Conservation (phyloP, 75 land plant genomes). For the Azolla pinnata region DNA sequence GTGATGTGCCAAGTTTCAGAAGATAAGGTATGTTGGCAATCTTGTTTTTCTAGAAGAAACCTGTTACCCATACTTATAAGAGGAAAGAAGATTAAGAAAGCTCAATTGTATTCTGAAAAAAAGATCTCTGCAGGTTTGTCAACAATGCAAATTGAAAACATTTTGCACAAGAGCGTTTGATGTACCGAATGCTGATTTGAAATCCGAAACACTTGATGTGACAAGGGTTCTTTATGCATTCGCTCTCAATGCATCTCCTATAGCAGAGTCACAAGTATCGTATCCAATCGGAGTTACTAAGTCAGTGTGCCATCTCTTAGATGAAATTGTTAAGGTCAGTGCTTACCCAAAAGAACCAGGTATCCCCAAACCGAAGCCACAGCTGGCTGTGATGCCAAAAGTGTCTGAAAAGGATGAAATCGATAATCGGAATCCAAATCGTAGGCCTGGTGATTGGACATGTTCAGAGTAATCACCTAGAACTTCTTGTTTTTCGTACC, state of each 20-base stretch:
- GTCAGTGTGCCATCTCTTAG: constrained; percentile 47
- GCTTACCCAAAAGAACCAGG: constrained; percentile 45
- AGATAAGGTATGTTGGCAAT: not conserved
- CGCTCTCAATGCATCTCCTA: constrained; percentile 47
- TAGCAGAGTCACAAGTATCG: constrained; percentile 5
- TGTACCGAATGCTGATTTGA: constrained; percentile 45
- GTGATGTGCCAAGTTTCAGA: not conserved
- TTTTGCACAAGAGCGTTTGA: constrained; percentile 59
- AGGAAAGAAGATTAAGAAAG: not conserved
- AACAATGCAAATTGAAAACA: constrained; percentile 65
- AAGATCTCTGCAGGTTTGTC: constrained; percentile 73
- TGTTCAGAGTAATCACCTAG: constrained; percentile 64
- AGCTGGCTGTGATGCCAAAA: constrained; percentile 18
- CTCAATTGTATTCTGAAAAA: too few species aligned
- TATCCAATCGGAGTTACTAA: constrained; percentile 2
- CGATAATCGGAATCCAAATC: constrained; percentile 28
- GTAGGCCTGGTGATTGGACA: constrained; percentile 65
- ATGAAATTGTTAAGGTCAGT: constrained; percentile 47
- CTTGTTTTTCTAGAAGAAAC: not conserved
- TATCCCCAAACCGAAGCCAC: constrained; percentile 30
- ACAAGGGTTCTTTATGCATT: constrained; percentile 55
- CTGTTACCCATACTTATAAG: not conserved
- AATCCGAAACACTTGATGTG: constrained; percentile 62
- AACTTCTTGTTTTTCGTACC: not conserved
- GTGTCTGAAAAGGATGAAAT: constrained; percentile 10